Conservation (phyloP, 768 basidiomycete genomes). For the Macrolepiota albuminosa region DNA sequence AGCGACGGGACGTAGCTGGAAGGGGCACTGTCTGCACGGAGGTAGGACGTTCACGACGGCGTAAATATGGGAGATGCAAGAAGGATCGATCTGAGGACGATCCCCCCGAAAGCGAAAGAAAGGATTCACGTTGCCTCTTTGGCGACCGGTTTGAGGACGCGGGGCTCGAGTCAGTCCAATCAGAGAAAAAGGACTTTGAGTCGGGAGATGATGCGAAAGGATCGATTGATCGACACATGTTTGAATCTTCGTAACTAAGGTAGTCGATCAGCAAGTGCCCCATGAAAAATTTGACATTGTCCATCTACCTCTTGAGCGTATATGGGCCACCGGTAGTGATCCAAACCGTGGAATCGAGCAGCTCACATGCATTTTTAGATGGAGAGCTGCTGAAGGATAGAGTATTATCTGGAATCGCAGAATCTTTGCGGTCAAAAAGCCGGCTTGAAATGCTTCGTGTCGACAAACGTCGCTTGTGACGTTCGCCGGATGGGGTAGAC, state of each 20-base stretch:
- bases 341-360: constrained; percentile 22
- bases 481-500: constrained; percentile 6
- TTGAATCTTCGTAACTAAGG: constrained; percentile 13
- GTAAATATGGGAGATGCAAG: constrained; percentile 14
- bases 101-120: constrained; percentile 33
- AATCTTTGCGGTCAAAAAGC: constrained; percentile 28
- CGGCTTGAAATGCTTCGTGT: constrained; percentile 29
- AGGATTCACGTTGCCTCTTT: constrained; percentile 27
- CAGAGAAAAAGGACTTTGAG: constrained; percentile 42
- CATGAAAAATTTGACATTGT: neutral
- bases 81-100: constrained; percentile 25
- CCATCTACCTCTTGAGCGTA: constrained; percentile 22
- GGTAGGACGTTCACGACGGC: constrained; percentile 22
- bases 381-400: constrained; percentile 18
- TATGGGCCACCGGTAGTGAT: constrained; percentile 28
- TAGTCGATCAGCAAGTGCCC: neutral
- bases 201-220: constrained; percentile 35
- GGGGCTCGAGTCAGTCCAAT: constrained; percentile 26
- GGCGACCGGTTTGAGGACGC: constrained; percentile 19
- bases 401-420: constrained; percentile 19
- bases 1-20: constrained; percentile 22
- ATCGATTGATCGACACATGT: constrained; percentile 26
- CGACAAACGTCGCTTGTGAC: constrained; percentile 26
- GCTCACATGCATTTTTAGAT: constrained; percentile 13
- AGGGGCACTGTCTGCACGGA: constrained; percentile 29